Conservation (phyloP, 768 basidiomycete species). For the Lactifluus piperatus region DNA sequence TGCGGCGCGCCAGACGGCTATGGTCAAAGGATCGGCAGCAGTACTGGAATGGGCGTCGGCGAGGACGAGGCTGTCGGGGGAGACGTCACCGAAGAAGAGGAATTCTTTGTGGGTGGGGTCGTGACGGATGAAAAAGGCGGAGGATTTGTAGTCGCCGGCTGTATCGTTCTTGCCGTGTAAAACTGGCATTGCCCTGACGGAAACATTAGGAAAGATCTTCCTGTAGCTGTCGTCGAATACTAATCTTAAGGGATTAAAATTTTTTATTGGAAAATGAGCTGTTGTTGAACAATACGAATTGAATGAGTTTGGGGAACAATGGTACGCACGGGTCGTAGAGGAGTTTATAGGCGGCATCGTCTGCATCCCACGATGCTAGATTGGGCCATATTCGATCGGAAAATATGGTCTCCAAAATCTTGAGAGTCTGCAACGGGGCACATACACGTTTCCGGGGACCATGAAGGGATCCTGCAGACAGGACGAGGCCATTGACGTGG, state of each 20-base stretch:
- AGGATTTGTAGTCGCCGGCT: constrained; percentile 55
- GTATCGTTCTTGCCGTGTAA: constrained; percentile 56
- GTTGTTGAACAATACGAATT: background rate
- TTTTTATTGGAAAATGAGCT: constrained; percentile 3
- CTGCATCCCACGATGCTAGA: constrained; percentile 65
- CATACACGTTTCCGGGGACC: constrained; percentile 57
- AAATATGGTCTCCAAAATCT: constrained; percentile 65
- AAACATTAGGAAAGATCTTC: constrained; percentile 43
- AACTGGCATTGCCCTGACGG: constrained; percentile 58
- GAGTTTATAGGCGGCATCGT: constrained; percentile 49
- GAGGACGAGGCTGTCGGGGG: constrained; percentile 67
- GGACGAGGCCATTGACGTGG: constrained; percentile 73
- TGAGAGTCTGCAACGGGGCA: constrained; percentile 50
- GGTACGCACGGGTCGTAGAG: constrained; percentile 54
- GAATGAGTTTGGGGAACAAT: background rate
- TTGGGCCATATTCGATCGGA: constrained; percentile 79
- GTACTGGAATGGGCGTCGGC: background rate
- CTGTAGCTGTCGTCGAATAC: constrained; percentile 45
- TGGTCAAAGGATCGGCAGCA: constrained; percentile 41
- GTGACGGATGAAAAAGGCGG: constrained; percentile 80
- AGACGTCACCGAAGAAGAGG: constrained; percentile 92
- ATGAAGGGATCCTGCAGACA: constrained; percentile 71
- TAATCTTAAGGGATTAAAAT: too few species aligned
- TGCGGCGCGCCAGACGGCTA: constrained; percentile 71
- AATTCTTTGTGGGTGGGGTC: constrained; percentile 58